These are phyloP conservation scores for Conoideocrella luteorostrata DNA, from an alignment of 2,329 filamentous ascomycete genomes.

Conservation along the genomic window DNA sequence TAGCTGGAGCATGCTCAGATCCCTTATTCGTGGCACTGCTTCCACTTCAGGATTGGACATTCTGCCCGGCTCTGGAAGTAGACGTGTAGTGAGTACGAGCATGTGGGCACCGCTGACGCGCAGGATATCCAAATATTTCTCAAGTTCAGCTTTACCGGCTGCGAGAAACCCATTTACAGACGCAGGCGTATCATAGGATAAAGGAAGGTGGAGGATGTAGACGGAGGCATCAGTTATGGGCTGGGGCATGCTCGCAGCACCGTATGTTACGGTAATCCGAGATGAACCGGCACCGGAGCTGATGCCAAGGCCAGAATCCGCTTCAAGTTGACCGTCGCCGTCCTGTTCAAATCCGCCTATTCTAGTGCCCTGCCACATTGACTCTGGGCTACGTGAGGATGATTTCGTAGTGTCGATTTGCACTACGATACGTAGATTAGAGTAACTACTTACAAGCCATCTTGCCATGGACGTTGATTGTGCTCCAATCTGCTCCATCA, in stretches of 20 bases:
- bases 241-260: conserved; percentile 1
- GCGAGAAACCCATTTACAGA: too few species aligned
- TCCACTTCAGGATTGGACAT: background rate
- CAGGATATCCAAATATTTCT: background rate
- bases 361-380: too few species aligned
- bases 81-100: conserved; percentile 1
- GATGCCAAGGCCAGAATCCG: background rate
- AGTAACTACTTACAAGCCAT: too few species aligned
- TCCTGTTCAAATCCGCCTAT: too few species aligned
- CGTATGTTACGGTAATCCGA: background rate
- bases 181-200: background rate
- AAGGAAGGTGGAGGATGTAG: conserved; percentile 10
- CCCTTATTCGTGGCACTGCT: background rate
- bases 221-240: conserved; percentile 3
- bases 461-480: too few species aligned
- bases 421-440: too few species aligned
- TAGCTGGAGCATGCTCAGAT: conserved; percentile 5
- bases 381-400: too few species aligned
- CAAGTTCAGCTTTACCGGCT: conserved; percentile 5
- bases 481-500: too few species aligned
- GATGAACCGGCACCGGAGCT: background rate
- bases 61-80: conserved; percentile 1
- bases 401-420: too few species aligned
- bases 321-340: too few species aligned
- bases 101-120: conserved; percentile 3